A percentile compares a stretch with the other conserved stretches of the same genome.
Conservation (phyloP, 139 green algal species). For the Chlorella sp. region DNA sequence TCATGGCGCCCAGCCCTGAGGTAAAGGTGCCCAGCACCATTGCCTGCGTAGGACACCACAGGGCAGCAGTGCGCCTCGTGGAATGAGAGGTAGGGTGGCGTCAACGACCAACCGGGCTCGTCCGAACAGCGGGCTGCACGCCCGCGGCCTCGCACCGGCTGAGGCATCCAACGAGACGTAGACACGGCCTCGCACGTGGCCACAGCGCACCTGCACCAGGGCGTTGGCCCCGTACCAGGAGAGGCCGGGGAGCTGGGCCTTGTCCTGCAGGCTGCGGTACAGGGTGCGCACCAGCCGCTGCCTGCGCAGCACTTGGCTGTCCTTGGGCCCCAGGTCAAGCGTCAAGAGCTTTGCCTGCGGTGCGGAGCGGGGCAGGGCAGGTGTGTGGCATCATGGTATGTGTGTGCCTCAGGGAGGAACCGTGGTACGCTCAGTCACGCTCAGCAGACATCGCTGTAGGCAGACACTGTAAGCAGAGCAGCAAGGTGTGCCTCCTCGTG, state of each 20-base stretch:
- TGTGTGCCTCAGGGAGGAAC: too few relatives aligned
- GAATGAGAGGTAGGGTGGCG: neutral
- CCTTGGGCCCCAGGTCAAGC: neutral
- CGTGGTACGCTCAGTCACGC: too few relatives aligned
- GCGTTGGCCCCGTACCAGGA: conserved; percentile 17
- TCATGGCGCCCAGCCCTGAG: conserved; percentile 16
- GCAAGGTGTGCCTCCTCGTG: too few relatives aligned
- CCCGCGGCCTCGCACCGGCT: too few relatives aligned
- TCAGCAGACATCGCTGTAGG: too few relatives aligned
- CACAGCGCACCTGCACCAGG: conserved; percentile 22
- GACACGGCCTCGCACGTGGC: too few relatives aligned
- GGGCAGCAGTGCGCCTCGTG: neutral
- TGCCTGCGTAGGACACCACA: conserved; percentile 4
- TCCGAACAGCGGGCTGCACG: neutral
- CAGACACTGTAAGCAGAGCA: neutral
- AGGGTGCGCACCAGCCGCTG: conserved; percentile 16
- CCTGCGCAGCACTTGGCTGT: neutral
- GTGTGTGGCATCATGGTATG: neutral
- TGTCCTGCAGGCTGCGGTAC: conserved; percentile 1
- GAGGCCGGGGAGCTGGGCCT: conserved; percentile 1
- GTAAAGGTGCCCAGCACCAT: conserved; percentile 1
- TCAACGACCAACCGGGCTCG: neutral
- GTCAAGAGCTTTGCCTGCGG: conserved; percentile 1
- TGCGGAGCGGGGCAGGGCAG: neutral
- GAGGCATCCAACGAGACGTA: too few relatives aligned